These are phyloP conservation scores for Russula sp. DNA, from an alignment of 768 basidiomycete genomes.

Conservation along the genomic window DNA sequence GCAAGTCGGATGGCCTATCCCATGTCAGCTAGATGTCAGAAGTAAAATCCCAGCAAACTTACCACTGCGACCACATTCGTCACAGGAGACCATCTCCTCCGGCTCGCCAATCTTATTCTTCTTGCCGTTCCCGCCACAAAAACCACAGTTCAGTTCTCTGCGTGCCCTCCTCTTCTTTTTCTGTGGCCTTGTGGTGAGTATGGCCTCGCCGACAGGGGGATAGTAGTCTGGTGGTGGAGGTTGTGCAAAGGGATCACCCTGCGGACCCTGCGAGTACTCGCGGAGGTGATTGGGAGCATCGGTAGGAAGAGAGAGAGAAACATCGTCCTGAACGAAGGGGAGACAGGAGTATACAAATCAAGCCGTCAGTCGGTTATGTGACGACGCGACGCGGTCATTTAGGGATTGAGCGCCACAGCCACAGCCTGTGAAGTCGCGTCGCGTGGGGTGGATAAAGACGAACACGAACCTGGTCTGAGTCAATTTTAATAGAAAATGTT, in stretches of 20 bases:
- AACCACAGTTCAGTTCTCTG: slow-evolving; percentile 67
- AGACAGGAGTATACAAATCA: slow-evolving; percentile 17
- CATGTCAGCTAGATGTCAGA: slow-evolving; percentile 9
- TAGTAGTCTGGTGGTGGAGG: slow-evolving; percentile 50
- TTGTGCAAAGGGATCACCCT: slow-evolving; percentile 79
- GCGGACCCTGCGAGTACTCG: slow-evolving; percentile 66
- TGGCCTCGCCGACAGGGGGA: slow-evolving; percentile 38
- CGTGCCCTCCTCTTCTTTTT: slow-evolving; percentile 42
- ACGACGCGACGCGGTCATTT: slow-evolving; percentile 66
- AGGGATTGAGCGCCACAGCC: slow-evolving; percentile 26
- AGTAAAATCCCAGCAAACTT: slow-evolving; percentile 26
- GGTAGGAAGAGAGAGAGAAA: slow-evolving; percentile 21
- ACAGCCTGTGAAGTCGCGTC: slow-evolving; percentile 21
- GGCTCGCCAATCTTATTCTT: slow-evolving; percentile 50
- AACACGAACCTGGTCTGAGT: slow-evolving; percentile 36
- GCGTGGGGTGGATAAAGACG: slow-evolving; percentile 16
- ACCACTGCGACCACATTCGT: slow-evolving; percentile 82
- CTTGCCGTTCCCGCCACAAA: slow-evolving; percentile 63
- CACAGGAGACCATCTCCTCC: slow-evolving; percentile 74
- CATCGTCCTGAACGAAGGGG: slow-evolving; percentile 10
- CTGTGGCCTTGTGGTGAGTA: slow-evolving; percentile 36
- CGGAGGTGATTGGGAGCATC: slow-evolving; percentile 28
- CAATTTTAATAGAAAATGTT: slow-evolving; percentile 24
- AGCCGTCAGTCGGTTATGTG: slow-evolving; percentile 1
- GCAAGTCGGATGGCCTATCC: slow-evolving; percentile 80